phyloP scores from a whole-genome alignment of 2,329 filamentous ascomycete species.

The Colletotrichum sp. region DNA sequence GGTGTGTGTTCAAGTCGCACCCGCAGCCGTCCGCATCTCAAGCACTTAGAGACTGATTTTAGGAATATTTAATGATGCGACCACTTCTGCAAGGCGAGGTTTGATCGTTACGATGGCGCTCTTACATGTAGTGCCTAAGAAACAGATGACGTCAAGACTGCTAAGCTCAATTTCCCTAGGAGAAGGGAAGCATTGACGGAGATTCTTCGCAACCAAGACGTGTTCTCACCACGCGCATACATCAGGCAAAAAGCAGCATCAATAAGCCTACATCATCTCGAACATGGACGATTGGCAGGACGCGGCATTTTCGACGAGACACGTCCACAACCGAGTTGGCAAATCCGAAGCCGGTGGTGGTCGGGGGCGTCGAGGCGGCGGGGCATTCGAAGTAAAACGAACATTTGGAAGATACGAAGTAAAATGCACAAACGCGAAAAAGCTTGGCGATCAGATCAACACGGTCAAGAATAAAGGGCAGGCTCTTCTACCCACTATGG shows the following conservation, averaged over 20 bases:
- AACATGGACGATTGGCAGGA: slow-evolving; percentile 16
- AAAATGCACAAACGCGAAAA: background rate
- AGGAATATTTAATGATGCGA: fast-evolving
- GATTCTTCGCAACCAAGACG: background rate
- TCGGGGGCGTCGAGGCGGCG: background rate
- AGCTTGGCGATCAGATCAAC: fast-evolving
- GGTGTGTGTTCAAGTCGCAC: fast-evolving
- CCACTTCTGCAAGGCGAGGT: background rate
- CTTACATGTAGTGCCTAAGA: background rate
- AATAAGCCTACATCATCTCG: background rate
- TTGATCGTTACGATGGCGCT: background rate
- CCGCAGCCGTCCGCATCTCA: fast-evolving
- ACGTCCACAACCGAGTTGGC: slow-evolving; percentile 3
- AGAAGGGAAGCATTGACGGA: background rate
- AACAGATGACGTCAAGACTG: slow-evolving; percentile 6
- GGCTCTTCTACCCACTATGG: background rate
- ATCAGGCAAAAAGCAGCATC: background rate
- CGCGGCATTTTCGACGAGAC: background rate
- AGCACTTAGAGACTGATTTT: fast-evolving
- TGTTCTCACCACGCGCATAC: background rate
- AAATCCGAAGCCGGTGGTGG: background rate
- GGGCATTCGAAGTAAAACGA: slow-evolving; percentile 6
- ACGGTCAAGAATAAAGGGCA: background rate
- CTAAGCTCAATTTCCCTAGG: background rate
- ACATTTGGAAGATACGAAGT: slow-evolving; percentile 3